Conservation (phyloP, 208 protist species). For the Novymonas esmeraldas region DNA sequence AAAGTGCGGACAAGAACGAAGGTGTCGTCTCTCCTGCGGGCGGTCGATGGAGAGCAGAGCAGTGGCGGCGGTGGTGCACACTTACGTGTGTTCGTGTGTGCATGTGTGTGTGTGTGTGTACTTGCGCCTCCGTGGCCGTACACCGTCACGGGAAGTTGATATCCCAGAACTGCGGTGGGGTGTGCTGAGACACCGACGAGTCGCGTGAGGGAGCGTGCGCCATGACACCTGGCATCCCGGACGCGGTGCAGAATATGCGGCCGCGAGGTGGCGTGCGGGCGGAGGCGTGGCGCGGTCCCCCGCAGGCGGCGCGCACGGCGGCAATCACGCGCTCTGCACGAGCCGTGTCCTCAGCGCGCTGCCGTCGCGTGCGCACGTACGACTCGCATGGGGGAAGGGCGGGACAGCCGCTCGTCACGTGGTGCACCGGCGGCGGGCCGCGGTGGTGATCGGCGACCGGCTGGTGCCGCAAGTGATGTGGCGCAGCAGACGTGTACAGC, state of each 20-base stretch:
- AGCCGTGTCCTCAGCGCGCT: slow-evolving; percentile 11
- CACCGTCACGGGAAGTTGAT: slow-evolving; percentile 42
- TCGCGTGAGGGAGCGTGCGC: background rate
- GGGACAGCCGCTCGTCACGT: background rate
- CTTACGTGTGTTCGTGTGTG: background rate
- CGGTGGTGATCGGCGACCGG: background rate
- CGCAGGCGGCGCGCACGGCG: slow-evolving; percentile 19
- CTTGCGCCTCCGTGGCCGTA: background rate
- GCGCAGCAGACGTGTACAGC: slow-evolving; percentile 3
- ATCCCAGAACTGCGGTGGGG: slow-evolving; percentile 77
- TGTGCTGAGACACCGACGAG: slow-evolving; percentile 26
- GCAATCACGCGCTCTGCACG: slow-evolving; percentile 12
- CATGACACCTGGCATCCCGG: background rate
- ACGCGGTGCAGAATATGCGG: background rate
- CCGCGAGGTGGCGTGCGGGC: background rate
- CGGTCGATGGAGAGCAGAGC: too few relatives aligned
- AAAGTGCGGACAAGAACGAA: too few relatives aligned
- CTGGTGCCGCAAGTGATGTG: too few relatives aligned
- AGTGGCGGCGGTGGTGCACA: too few relatives aligned
- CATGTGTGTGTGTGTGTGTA: background rate
- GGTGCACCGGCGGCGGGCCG: too few relatives aligned
- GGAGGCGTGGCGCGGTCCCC: background rate
- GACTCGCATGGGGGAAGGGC: background rate
- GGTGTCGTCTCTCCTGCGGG: too few relatives aligned
- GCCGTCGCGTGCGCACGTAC: slow-evolving; percentile 29